Base-by-base conservation (phyloP, 2,329 filamentous ascomycete genomes). In the Colletotrichum euphorbiae region DNA sequence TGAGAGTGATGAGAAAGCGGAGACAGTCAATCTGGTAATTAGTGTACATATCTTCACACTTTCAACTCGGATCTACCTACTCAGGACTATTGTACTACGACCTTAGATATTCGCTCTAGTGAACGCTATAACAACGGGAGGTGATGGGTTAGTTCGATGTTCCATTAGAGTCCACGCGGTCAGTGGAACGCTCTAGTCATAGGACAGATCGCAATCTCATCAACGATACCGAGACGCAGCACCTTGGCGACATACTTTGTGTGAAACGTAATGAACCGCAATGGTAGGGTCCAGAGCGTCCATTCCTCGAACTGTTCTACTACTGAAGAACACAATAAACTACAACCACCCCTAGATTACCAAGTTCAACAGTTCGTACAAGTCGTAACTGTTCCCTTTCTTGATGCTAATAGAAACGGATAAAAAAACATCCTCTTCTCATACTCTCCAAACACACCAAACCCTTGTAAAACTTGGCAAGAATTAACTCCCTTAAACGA, bases 251-350 rank as follows among this genome's bases (percentile, higher is more conserved):
- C 24, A 24, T 24, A 24, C 24, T 3, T 24, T 31, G 17, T 36
- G 31, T 31, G 24, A 52, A 36, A 24, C 50, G n/a, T 17, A 17
- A 28, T 17, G 11, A 11, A n/a, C n/a, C 28, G 17, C 4, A 24
- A 5, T 24, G 28, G 28, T 19, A 54, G 51, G 31, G 31, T 24
- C 51, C 13, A 56, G 57, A 43, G 42, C 21, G 19, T 63, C 51
- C 50, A 57, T 63, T 63, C 40, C 43, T 54, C 17, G 17, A 52
- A 50, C 56, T 21, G 33, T 19, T 50, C 51, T 54, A 62, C 51
- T 31, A 63, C 61, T 42, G 50, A 63, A 63, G 51, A 56, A 63
- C 51, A 63, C 40, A 63, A 45, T n/a, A 63, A 63, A 56, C 28
- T 63, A 63, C 51, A 63, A 38, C 42, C 50, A 31, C 42, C 51